Evolutionary conservation across 805 yeast species (phyloP), one percentile per base, ranked within the genome.

Genomic region (Candida parachauliodes): DNA sequence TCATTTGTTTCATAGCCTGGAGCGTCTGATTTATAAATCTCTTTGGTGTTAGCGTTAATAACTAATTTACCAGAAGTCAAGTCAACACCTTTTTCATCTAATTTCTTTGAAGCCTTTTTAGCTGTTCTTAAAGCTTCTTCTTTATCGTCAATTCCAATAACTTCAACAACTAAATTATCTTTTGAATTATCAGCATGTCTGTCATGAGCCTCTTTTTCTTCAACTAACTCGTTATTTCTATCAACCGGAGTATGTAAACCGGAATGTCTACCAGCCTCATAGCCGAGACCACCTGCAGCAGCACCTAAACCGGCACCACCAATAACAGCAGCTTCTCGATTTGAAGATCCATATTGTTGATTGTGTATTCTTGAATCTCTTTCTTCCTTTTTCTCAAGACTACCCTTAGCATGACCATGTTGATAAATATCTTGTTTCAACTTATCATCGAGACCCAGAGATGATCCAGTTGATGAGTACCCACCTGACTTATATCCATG

Each of bases 51-150:
- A 34, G 68, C 57, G 32, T 62, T 56, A 33, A 63, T 50, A 8
- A 60, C 60, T 27, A 62, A 44, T 45, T 59, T 63, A 11, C 65
- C 64, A n/a, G 55, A 47, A 8, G 52, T 28, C 36, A 62, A 52
- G 36, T 60, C 66, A 22, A 56, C 60, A 15, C 67, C 67, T 42
- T 57, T 51, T 6, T 48, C 49, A 28, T 53, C 44, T 33, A 63
- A 50, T 30, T 55, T 59, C 28, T 51, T 50, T 8, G 65, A 50
- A 11, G 68, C 60, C 30, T 52, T 48, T 27, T 55, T 55, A 11
- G 69, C 68, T 25, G 60, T 46, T 29, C 45, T 51, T 14, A 59
- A 54, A 4, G 68, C 67, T 17, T 45, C 42, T 15, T 48, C 46
- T 23, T 52, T 50, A 44, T 60, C 62, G 2, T 54, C 44, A 32